Evolutionary conservation across 1,284 basidiomycete species (phyloP).

Genomic region (Fomes fomentarius): DNA sequence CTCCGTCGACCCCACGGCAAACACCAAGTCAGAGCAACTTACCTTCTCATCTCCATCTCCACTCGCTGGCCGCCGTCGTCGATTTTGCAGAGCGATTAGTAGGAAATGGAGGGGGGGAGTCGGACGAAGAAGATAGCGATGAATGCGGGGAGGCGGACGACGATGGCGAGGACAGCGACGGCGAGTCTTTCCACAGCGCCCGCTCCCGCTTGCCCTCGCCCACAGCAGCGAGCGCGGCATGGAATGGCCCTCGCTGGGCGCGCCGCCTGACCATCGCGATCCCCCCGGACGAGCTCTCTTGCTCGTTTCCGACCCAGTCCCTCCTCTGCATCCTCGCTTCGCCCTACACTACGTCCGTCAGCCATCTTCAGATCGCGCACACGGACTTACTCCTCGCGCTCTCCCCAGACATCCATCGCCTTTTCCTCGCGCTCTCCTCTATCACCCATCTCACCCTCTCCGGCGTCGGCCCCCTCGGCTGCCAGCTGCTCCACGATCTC

Average conservation of each 20-base stretch:
- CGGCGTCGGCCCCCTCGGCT: conserved; percentile 11
- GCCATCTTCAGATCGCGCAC: conserved; percentile 13
- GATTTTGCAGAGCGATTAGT: too few relatives aligned
- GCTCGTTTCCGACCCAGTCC: neutral
- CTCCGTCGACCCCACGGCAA: too few relatives aligned
- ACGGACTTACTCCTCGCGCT: conserved; percentile 14
- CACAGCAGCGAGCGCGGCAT: neutral
- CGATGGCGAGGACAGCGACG: neutral
- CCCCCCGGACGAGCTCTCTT: conserved; percentile 7
- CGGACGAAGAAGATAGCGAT: neutral
- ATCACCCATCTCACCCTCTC: conserved; percentile 10
- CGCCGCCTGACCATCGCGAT: conserved; percentile 7
- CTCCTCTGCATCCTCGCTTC: conserved; percentile 3
- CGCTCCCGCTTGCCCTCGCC: neutral
- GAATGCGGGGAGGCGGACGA: neutral
- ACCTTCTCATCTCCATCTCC: too few relatives aligned
- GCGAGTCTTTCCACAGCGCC: neutral
- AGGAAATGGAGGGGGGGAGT: too few relatives aligned
- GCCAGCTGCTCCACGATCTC: conserved; percentile 5
- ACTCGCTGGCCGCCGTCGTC: too few relatives aligned
- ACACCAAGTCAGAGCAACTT: too few relatives aligned
- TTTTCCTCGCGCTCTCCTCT: neutral
- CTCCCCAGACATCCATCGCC: neutral
- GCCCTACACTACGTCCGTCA: neutral
- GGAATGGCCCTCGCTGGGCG: neutral